Conservation (phyloP, 2,329 filamentous ascomycete species). For the Xylariales sp. region DNA sequence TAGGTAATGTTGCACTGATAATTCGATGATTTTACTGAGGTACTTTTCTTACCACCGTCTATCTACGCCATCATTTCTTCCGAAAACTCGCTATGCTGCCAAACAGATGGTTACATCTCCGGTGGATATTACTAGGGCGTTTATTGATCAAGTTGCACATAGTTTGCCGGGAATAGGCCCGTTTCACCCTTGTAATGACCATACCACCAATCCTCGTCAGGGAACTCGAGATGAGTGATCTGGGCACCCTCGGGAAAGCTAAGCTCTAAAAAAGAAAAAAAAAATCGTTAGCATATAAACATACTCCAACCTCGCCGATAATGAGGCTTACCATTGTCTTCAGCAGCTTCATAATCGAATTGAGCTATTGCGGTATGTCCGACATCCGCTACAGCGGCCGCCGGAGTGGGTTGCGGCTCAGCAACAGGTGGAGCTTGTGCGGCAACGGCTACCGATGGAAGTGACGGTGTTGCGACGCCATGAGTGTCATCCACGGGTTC, state of each 20-base stretch:
- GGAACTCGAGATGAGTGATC: conserved; percentile 88
- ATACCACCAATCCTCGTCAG: conserved; percentile 99
- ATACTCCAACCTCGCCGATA: background rate
- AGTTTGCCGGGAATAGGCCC: conserved; percentile 86
- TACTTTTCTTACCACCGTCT: conserved; percentile 33
- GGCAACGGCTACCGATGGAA: conserved; percentile 51
- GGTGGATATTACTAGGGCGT: conserved; percentile 21
- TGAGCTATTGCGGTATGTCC: conserved; percentile 82
- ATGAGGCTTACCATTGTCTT: conserved; percentile 78
- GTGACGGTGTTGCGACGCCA: conserved; percentile 53
- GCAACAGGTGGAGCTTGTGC: conserved; percentile 54
- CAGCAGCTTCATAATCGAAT: conserved; percentile 96
- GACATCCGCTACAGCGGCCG: conserved; percentile 51
- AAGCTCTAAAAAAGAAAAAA: conserved; percentile 60
- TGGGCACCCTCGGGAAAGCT: conserved; percentile 91
- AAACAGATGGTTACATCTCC: conserved; percentile 23
- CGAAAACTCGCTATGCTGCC: conserved; percentile 36
- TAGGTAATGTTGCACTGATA: conserved; percentile 17
- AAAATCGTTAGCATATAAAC: conserved; percentile 55
- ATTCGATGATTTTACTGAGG: conserved; percentile 19
- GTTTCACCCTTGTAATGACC: conserved; percentile 82
- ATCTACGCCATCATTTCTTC: conserved; percentile 31
- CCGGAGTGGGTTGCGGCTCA: conserved; percentile 49
- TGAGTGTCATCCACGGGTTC: conserved; percentile 48
- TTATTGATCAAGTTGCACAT: conserved; percentile 61